Conservation (phyloP, 2,329 filamentous ascomycete species). For the Penicillium sp. region DNA sequence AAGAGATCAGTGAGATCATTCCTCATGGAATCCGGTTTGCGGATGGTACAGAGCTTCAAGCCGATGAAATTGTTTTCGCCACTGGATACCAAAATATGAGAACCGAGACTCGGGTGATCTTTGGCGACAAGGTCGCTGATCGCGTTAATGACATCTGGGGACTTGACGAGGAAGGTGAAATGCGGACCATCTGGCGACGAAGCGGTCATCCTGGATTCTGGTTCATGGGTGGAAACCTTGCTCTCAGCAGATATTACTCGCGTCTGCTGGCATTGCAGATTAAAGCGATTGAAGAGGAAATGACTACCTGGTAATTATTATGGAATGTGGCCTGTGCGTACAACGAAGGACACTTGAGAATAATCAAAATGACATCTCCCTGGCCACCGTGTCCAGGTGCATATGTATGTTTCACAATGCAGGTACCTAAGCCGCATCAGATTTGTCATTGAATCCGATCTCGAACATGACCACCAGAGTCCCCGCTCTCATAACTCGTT, state of each 20-base stretch:
- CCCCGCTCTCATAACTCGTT: too few species aligned
- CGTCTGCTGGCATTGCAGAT: slow-evolving; percentile 53
- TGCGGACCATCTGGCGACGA: slow-evolving; percentile 59
- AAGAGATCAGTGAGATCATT: slow-evolving; percentile 56
- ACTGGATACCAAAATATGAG: slow-evolving; percentile 67
- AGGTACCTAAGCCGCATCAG: too few species aligned
- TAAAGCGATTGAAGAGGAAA: slow-evolving; percentile 42
- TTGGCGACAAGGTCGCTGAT: slow-evolving; percentile 62
- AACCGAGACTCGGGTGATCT: slow-evolving; percentile 58
- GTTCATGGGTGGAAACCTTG: slow-evolving; percentile 67
- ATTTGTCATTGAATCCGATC: too few species aligned
- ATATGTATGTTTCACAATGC: too few species aligned
- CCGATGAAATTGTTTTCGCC: slow-evolving; percentile 63
- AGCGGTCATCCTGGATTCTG: slow-evolving; percentile 66
- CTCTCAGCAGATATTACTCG: slow-evolving; percentile 63
- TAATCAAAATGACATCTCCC: too few species aligned
- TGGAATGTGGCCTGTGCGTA: neutral
- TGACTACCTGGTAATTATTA: slow-evolving; percentile 14
- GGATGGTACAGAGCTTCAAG: slow-evolving; percentile 59
- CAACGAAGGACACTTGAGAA: neutral
- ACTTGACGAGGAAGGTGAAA: slow-evolving; percentile 56
- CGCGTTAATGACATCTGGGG: slow-evolving; percentile 63
- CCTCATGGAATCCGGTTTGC: slow-evolving; percentile 51
- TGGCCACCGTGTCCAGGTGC: too few species aligned
- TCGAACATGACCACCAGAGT: too few species aligned